Conservation (phyloP, 2,329 filamentous ascomycete species). For the Ambrosiella xylebori region DNA sequence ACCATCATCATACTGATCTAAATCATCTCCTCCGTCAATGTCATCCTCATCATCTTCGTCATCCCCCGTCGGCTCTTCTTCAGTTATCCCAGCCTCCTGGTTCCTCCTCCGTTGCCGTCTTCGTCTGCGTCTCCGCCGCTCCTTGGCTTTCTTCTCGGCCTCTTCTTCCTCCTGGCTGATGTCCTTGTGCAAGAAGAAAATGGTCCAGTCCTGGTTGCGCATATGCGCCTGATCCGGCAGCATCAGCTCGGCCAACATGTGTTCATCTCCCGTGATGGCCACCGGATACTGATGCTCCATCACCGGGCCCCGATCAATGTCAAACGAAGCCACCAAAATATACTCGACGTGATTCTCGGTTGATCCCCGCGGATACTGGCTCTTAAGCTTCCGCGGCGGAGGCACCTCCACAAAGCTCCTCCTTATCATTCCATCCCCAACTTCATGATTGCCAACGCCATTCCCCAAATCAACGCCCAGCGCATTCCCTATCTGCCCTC, state of each 20-base stretch:
- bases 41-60: constrained; percentile 31
- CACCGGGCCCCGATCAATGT: constrained; percentile 85
- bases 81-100: constrained; percentile 30
- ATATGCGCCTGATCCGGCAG: constrained; percentile 91
- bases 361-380: constrained; percentile 58
- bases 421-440: constrained; percentile 1
- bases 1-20: constrained; percentile 28
- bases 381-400: constrained; percentile 42
- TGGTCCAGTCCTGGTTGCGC: constrained; percentile 94
- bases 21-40: constrained; percentile 29
- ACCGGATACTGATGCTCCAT: constrained; percentile 98
- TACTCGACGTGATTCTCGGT: constrained; percentile 94
- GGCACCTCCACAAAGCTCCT: constrained; percentile 23
- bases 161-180: constrained; percentile 70
- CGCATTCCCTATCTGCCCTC: too few relatives aligned
- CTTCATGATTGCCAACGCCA: not conserved
- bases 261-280: constrained; percentile 88
- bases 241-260: constrained; percentile 98
- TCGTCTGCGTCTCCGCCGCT: constrained; percentile 32
- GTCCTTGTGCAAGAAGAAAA: constrained; percentile 97
- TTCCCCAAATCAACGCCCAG: not conserved
- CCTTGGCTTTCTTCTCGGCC: constrained; percentile 43
- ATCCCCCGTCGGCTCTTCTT: constrained; percentile 24
- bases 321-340: constrained; percentile 91
- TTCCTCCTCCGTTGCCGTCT: constrained; percentile 35